phyloP scores from a whole-genome alignment of 208 protist species.

The Leishmania arabica region DNA sequence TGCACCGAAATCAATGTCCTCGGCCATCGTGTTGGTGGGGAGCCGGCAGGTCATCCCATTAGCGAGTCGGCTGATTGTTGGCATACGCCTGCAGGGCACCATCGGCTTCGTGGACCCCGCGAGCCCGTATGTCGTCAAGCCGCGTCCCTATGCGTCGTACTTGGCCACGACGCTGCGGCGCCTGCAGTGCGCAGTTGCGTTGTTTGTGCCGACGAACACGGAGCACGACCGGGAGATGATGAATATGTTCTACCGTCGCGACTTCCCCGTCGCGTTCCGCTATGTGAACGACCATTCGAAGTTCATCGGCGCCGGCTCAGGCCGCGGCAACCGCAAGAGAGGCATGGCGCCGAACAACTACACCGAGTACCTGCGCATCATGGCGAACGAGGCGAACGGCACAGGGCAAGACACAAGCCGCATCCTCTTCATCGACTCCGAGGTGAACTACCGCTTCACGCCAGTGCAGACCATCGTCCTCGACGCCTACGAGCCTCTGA shows the following conservation, averaged over 20 bases:
- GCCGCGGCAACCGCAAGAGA: constrained; percentile 28
- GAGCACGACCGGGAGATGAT: constrained; percentile 35
- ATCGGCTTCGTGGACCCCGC: constrained; percentile 50
- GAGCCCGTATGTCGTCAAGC: constrained; percentile 37
- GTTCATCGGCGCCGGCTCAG: constrained; percentile 20
- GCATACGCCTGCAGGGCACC: constrained; percentile 71
- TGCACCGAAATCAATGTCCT: constrained; percentile 31
- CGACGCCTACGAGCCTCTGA: constrained; percentile 63
- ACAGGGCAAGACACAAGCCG: constrained; percentile 32
- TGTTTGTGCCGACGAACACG: constrained; percentile 45
- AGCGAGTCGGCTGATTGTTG: constrained; percentile 52
- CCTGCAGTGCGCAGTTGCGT: constrained; percentile 68
- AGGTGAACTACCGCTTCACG: constrained; percentile 82
- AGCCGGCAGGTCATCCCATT: constrained; percentile 43
- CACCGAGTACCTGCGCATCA: constrained; percentile 51
- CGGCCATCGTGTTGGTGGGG: constrained; percentile 34
- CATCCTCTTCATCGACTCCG: constrained; percentile 82
- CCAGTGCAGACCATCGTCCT: constrained; percentile 71
- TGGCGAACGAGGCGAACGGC: constrained; percentile 37
- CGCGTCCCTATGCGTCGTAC: constrained; percentile 77
- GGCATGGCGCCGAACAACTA: constrained; percentile 57
- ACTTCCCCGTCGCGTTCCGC: constrained; percentile 57
- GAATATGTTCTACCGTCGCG: constrained; percentile 33
- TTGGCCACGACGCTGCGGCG: constrained; percentile 60
- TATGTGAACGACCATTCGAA: constrained; percentile 50